Evolutionary conservation across 768 basidiomycete genomes (phyloP).

Genomic region (Psilocybe cubensis): DNA sequence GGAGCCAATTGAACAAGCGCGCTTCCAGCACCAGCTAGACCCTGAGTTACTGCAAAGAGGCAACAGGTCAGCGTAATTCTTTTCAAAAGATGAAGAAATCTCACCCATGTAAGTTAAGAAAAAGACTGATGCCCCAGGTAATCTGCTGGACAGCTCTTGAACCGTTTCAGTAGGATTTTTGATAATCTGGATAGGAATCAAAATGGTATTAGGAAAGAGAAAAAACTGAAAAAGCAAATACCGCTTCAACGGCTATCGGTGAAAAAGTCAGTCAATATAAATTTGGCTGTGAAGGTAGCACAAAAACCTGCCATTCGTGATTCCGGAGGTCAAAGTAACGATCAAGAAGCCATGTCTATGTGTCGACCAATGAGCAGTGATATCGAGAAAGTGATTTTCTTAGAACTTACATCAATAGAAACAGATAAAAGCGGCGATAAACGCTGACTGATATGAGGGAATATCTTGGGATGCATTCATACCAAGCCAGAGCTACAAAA

Average conservation of each 20-base stretch:
- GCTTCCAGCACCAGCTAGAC: constrained; percentile 52
- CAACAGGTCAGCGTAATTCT: neutral
- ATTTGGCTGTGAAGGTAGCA: too few species aligned
- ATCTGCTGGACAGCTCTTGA: constrained; percentile 44
- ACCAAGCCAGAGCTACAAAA: constrained; percentile 54
- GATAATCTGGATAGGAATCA: constrained; percentile 34
- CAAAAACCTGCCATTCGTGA: constrained; percentile 43
- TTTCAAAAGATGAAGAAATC: neutral
- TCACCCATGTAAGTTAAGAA: constrained; percentile 64
- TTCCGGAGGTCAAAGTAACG: constrained; percentile 64
- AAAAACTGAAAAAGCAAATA: constrained; percentile 2
- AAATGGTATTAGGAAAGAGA: neutral
- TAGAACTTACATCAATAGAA: constrained; percentile 54
- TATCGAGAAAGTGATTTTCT: neutral
- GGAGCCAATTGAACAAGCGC: constrained; percentile 58
- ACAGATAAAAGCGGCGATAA: constrained; percentile 72
- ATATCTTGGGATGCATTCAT: constrained; percentile 71
- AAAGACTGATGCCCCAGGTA: constrained; percentile 63
- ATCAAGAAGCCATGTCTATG: constrained; percentile 71
- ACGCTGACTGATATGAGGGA: constrained; percentile 72
- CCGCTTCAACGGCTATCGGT: constrained; percentile 32
- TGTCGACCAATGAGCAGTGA: neutral
- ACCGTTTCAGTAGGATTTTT: constrained; percentile 47
- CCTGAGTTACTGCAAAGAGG: constrained; percentile 45
- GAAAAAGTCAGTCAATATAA: too few species aligned